These are phyloP conservation scores for Neckera pumila DNA, from an alignment of 225 moss, liverwort and hornwort genomes.

Conservation along the genomic window DNA sequence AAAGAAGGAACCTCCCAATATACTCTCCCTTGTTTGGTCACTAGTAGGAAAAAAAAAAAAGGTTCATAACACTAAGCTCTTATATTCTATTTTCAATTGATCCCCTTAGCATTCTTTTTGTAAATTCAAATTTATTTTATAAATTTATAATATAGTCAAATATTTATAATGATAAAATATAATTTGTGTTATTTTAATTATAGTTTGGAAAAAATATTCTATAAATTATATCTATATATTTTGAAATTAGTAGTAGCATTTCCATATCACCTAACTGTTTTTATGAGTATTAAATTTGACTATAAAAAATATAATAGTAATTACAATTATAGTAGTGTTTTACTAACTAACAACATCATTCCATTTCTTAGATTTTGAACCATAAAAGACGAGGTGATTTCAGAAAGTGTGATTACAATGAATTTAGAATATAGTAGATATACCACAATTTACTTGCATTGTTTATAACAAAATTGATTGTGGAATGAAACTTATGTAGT, in stretches of 20 bases:
- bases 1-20: background rate
- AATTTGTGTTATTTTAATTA: background rate
- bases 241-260: background rate
- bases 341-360: background rate
- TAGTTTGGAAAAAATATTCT: background rate
- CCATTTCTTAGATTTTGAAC: background rate
- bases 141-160: background rate
- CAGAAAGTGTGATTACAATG: background rate
- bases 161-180: background rate
- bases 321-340: rapidly evolving
- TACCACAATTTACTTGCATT: rapidly evolving
- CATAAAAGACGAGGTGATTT: rapidly evolving
- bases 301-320: background rate
- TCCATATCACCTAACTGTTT: background rate
- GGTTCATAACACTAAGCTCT: rapidly evolving
- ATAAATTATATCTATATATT: background rate
- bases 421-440: no score
- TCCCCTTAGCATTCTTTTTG: background rate
- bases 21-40: rapidly evolving
- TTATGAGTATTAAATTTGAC: background rate
- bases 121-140: background rate
- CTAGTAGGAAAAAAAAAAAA: rapidly evolving
- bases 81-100: background rate
- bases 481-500: background rate
- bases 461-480: background rate